Base-by-base conservation (phyloP, 768 basidiomycete genomes). In the Naematelia aurantialba region DNA sequence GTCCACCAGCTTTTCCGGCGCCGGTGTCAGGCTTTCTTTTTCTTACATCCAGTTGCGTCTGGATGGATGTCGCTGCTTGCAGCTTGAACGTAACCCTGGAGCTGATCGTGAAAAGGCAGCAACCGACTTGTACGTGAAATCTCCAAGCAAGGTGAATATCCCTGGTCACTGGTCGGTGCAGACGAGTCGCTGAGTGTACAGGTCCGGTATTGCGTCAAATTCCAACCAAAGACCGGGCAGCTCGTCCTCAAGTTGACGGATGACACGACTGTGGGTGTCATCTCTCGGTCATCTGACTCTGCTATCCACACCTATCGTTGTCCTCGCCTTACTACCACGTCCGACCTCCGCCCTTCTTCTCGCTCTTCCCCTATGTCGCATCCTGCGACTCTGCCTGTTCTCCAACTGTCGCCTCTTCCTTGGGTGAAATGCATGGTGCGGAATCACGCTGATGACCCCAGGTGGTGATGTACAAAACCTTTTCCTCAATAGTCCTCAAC, bases 401-500 rank as follows among this genome's bases (percentile, higher is more conserved):
- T 17, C 24, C 4, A 29, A 25, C 52, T 4, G 52, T 19, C 34
- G n/a, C n/a, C n/a, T n/a, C n/a, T n/a, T n/a, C n/a, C n/a, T n/a
- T n/a, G 27, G 10, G 46, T 48, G 45, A 21, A 30, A 48, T 44
- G 48, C 44, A 2, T 4, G 19, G 13, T 46, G 31, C 52, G 5
- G 13, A 17, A 12, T 17, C 8, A 31, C 42, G 46, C 55, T 61
- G 25, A 61, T 34, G 17, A 19, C 25, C 3, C 22, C 51, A 98
- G 94, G 94, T 91, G 76, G 82, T 97, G 67, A 96, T 93, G 78
- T 97, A 94, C 82, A 91, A 93, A 78, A 94, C 93, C 1, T 86
- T 87, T 68, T 96, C 92, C 2, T 90, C 89, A 52, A 87, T 94
- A 73, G 91, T 90, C 79, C 86, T 98, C 63, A 96, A 97, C 81